Percentiles rank a stretch among this genome's conserved stretches.
phyloP scores from a whole-genome alignment of 202 grass and related monocot genomes.

The Saccharum hybrid region DNA sequence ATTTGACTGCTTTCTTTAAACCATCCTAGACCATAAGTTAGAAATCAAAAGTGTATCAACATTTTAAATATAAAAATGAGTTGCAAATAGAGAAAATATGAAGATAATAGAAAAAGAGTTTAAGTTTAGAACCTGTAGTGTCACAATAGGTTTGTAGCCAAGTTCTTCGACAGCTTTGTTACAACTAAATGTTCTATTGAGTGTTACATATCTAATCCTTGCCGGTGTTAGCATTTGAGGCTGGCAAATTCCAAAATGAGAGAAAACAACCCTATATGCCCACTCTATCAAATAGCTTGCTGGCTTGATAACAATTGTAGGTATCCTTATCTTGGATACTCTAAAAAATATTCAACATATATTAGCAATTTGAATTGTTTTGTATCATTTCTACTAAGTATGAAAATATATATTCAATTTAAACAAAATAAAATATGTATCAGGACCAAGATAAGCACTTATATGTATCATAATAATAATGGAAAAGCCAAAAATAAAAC shows the following conservation, averaged over 20 bases:
- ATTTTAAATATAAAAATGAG: neutral
- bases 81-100: neutral
- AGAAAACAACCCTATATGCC: constrained; percentile 48
- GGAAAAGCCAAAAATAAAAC: neutral
- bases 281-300: constrained; percentile 56
- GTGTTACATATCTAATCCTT: constrained; percentile 56
- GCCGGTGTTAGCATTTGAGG: constrained; percentile 53
- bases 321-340: constrained; percentile 56
- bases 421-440: neutral
- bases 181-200: constrained; percentile 65
- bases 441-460: too few species aligned
- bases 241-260: constrained; percentile 38
- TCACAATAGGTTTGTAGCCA: constrained; percentile 65
- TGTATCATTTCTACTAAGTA: neutral
- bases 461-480: too few species aligned
- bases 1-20: constrained; percentile 47
- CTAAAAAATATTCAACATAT: constrained; percentile 32
- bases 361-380: neutral
- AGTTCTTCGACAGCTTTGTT: constrained; percentile 64
- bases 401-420: neutral
- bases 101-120: neutral
- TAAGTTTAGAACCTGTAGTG: constrained; percentile 54
- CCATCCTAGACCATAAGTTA: constrained; percentile 52
- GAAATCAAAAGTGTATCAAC: neutral
- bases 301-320: constrained; percentile 55